Evolutionary conservation across 139 green algal species (phyloP).

Genomic region (Chlorella sp.): DNA sequence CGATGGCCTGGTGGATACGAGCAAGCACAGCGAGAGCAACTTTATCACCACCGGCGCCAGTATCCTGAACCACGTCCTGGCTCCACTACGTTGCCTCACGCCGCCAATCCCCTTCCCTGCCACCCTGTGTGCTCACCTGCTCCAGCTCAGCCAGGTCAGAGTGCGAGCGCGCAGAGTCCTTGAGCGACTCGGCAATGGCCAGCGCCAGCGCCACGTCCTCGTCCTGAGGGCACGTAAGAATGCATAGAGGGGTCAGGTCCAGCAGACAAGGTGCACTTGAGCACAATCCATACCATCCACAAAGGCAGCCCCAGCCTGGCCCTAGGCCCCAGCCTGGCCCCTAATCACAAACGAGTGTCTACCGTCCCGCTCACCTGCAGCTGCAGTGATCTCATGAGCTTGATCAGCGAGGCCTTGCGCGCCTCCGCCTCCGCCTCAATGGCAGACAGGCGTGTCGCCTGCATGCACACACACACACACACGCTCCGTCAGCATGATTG

Average conservation of each 20-base stretch:
- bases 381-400: constrained; percentile 20
- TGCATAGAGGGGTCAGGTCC: no score
- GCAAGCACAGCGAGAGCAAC: no score
- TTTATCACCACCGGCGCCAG: no score
- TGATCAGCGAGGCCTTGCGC: constrained; percentile 8
- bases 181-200: constrained; percentile 26
- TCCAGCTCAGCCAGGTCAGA: constrained; percentile 33
- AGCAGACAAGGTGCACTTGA: no score
- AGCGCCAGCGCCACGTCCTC: constrained; percentile 27
- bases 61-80: no score
- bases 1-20: constrained; percentile 15
- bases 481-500: no score
- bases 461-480: neutral
- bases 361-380: constrained; percentile 8
- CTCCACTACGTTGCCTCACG: no score
- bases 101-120: no score
- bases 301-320: no score
- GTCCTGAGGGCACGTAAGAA: constrained; percentile 5
- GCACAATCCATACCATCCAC: no score
- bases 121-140: constrained; percentile 21
- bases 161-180: constrained; percentile 11
- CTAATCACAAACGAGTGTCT: no score
- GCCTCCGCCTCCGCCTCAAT: constrained; percentile 5
- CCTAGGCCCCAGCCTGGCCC: no score
- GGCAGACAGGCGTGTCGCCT: constrained; percentile 9